Evolutionary conservation across 2,329 filamentous ascomycete species (phyloP), one percentile per base, ranked within the genome.

Genomic region (Teratosphaeria pseudoeucalypti): DNA sequence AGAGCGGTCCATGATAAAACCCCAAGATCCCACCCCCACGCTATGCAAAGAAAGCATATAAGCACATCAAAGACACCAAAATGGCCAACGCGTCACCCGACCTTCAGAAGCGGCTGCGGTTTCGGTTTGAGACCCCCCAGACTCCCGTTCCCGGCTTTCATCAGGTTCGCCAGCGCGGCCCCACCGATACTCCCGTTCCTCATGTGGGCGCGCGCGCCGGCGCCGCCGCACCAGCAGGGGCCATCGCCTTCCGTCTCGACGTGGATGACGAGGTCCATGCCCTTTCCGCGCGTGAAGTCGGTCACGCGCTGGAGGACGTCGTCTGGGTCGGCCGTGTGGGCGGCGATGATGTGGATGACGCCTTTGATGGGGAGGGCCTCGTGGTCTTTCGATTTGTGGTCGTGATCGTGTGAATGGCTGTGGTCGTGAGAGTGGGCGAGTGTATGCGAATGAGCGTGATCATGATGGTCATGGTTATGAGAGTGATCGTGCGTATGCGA

Each of bases 221-320:
- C 43, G n/a, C 43, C 43, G 5, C 43, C 43, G n/a, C 43, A 49
- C 43, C 43, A 49, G n/a, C 43, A 49, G 16, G 43, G 43, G 9
- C 43, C 43, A 11, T 49, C 43, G n/a, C 43, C 43, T 47, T 96
- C 90, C 54, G 87, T 79, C 74, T 96, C 92, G 1, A 95, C 88
- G 74, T 96, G 92, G 5, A 96, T 82, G 29, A 95, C 85, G 12
- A 91, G 84, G 68, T 96, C 86, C 75, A 96, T 87, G 52, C 85
- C 83, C 64, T 88, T 82, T 57, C 83, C 82, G 7, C 80, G 76
- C 26, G 96, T 78, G 65, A 91, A 94, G 52, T 83, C 80, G 53
- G 81, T 79, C 0, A 92, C 87, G n/a, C 91, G 81, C 61, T 89
- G 84, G 56, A 89, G 81, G 6, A 96, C 90, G 63, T 96, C 92